Evolutionary conservation across 2,329 filamentous ascomycete genomes (phyloP), one percentile per base, ranked within the genome.

Genomic region (Fusarium mexicanum): DNA sequence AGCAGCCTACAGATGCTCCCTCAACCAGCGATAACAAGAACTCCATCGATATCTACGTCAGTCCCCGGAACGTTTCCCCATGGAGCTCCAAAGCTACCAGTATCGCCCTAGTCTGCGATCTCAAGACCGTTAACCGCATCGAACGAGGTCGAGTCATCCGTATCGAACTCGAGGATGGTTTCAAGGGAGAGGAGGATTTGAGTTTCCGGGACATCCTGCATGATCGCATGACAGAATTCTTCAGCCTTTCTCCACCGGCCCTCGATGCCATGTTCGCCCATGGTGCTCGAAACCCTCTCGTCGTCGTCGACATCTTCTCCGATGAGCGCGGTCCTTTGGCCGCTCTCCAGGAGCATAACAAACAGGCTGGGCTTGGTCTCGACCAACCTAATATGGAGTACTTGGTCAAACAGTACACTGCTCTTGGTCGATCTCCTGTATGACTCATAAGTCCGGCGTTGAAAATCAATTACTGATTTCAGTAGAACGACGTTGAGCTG

Each of bases 21-120:
- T 70, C 81, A 22, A 77, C 79, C 44, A 78, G 74, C 44, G 78
- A 79, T 71, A 87, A 89, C 61, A 62, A 35, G 14, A 82, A 86
- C 67, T 85, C 86, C 48, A 84, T 87, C 55, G 86, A 91, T 71
- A 89, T 93, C 81, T 94, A 95, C 80, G 88, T 98, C 67, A 91
- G 89, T 53, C 96, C 96, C 26, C 90, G 96, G 75, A 93, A 93
- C 78, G 95, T 97, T 76, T 98, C 95, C 46, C 96, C 96, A 81
- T 99, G 96, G 96, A 98, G 95, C 84, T 98, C 95, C 64, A 95
- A 98, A 83, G 96, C 95, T 35, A 98, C 96, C 53, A 96, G 91
- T 81, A 98, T 98, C 81, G 93, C 96, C 61, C 91, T 96, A 75
- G 96, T 98, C 38, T 98, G 96, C 81, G 95, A 94, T 33, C 86